Conservation (phyloP, 805 yeast genomes). For the Sungouiozyma intestinalis region DNA sequence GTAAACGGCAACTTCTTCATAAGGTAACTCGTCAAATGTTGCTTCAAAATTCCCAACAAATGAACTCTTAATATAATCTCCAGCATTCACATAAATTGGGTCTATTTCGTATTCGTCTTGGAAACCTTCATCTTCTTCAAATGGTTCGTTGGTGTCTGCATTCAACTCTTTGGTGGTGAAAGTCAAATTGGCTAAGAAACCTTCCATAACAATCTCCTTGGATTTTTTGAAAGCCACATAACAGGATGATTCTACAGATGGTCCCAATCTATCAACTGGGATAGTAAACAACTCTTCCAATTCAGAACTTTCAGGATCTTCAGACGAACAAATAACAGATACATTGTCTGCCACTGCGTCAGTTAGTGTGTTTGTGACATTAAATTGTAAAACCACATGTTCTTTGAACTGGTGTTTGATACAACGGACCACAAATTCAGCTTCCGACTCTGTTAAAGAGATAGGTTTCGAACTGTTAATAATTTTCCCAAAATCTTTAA, state of each 20-base stretch:
- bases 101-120: conserved; percentile 91
- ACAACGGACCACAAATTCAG: conserved; percentile 82
- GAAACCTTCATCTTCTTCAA: conserved; percentile 70
- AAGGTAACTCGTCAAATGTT: conserved; percentile 60
- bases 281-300: conserved; percentile 62
- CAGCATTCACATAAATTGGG: conserved; percentile 56
- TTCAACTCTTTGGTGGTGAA: conserved; percentile 75
- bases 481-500: conserved; percentile 61
- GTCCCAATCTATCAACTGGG: conserved; percentile 61
- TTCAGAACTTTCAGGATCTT: conserved; percentile 34
- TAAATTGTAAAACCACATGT: conserved; percentile 69
- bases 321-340: conserved; percentile 57
- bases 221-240: conserved; percentile 63
- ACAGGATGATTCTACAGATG: conserved; percentile 60
- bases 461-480: conserved; percentile 56
- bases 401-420: conserved; percentile 73
- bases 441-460: conserved; percentile 80
- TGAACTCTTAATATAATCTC: conserved; percentile 73
- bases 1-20: conserved; percentile 56
- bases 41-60: conserved; percentile 67
- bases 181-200: conserved; percentile 56
- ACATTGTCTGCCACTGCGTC: conserved; percentile 72
- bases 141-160: conserved; percentile 55
- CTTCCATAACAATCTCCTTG: conserved; percentile 36
- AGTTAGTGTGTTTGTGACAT: conserved; percentile 72